phyloP scores from a whole-genome alignment of 2,329 filamentous ascomycete species.

The Colletotrichum magnum region DNA sequence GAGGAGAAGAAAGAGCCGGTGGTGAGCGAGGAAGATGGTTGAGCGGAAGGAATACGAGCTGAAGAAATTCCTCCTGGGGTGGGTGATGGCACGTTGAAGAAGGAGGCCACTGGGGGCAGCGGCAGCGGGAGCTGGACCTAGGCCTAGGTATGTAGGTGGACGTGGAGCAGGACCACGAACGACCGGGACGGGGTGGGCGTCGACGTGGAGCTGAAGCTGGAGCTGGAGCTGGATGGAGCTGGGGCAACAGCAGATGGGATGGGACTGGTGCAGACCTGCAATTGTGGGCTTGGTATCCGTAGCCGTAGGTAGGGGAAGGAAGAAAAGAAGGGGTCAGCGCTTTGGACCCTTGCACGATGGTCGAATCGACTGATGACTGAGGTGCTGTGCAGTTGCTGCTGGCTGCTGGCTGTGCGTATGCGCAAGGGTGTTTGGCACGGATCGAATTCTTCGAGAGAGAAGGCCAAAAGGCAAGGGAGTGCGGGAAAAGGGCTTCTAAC shows the following conservation, averaged over 20 bases:
- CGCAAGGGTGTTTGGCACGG: no score
- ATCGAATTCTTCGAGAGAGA: no score
- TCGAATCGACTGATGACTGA: no score
- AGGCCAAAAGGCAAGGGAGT: no score
- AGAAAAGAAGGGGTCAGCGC: no score
- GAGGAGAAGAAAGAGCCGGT: not conserved
- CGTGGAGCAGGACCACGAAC: not conserved
- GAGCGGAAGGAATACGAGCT: constrained; percentile 40
- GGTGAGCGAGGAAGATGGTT: not conserved
- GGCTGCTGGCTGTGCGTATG: no score
- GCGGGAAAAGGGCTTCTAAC: no score
- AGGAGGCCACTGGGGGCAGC: not conserved
- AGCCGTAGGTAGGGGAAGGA: no score
- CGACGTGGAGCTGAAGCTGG: constrained; percentile 7
- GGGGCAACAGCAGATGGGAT: not conserved
- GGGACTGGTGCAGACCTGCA: not conserved
- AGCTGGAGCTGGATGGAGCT: constrained; percentile 7
- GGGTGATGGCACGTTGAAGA: constrained; percentile 27
- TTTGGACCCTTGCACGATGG: no score
- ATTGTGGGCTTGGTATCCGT: no score
- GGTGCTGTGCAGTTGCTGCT: no score
- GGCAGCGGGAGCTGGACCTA: not conserved
- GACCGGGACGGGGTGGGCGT: not conserved
- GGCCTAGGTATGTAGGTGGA: not conserved
- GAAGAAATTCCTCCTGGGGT: constrained; percentile 36